A percentile compares a stretch with the other conserved stretches of the same genome.
These are phyloP conservation scores for Lippia alba DNA, from an alignment of 305 asterid genomes.

Conservation along the genomic window DNA sequence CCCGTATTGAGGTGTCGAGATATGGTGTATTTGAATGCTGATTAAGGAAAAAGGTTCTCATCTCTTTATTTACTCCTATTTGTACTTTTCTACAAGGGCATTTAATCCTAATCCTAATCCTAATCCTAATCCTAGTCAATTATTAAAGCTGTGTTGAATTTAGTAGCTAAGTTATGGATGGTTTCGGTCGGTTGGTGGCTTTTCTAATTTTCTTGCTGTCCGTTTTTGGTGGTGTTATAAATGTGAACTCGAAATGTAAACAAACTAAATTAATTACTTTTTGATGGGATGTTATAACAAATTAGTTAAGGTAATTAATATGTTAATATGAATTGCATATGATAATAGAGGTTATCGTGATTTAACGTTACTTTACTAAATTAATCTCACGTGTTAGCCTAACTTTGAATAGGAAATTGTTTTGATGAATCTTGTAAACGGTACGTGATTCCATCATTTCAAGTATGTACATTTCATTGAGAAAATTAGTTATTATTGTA, in stretches of 20 bases:
- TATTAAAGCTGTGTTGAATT: neutral
- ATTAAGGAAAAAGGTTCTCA: constrained; percentile 1
- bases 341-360: neutral
- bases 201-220: constrained; percentile 11
- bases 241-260: constrained; percentile 14
- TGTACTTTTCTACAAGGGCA: neutral
- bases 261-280: neutral
- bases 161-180: constrained; percentile 16
- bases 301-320: too few relatives aligned
- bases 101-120: constrained; percentile 19
- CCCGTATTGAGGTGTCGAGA: constrained; percentile 30
- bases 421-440: too few relatives aligned
- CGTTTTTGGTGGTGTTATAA: constrained; percentile 9
- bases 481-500: too few relatives aligned
- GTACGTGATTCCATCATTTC: too few relatives aligned
- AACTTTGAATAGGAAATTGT: too few relatives aligned
- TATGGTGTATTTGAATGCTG: neutral
- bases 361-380: too few relatives aligned
- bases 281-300: constrained; percentile 20
- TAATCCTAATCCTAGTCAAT: neutral
- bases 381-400: too few relatives aligned
- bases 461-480: too few relatives aligned
- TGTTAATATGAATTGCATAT: neutral
- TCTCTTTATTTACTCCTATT: neutral
- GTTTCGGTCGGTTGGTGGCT: constrained; percentile 29